Evolutionary conservation across 1,284 basidiomycete genomes (phyloP).

Genomic region (Cutaneotrichosporon sp.): DNA sequence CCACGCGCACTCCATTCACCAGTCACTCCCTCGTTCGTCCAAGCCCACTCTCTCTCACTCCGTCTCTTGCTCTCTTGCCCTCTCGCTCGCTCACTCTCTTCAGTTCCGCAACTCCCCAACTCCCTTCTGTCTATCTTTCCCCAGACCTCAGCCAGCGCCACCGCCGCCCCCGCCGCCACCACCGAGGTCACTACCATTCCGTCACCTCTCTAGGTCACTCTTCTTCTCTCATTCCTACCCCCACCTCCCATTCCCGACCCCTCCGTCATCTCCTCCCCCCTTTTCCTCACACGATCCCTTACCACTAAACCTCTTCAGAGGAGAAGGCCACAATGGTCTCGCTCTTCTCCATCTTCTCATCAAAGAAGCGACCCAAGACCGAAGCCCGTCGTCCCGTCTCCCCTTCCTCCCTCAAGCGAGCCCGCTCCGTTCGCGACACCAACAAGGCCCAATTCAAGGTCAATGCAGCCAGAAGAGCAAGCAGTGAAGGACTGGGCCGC

Average conservation of each 20-base stretch:
- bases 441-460: slow-evolving; percentile 2
- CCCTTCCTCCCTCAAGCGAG: slow-evolving; percentile 7
- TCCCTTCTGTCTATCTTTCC: background rate
- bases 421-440: slow-evolving; percentile 5
- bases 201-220: too few species aligned
- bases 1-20: too few species aligned
- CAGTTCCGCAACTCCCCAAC: background rate
- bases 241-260: background rate
- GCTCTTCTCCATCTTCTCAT: slow-evolving; percentile 32
- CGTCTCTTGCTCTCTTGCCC: background rate
- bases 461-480: slow-evolving; percentile 13
- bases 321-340: slow-evolving; percentile 28
- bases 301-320: background rate
- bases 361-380: slow-evolving; percentile 27
- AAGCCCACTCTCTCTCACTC: too few species aligned
- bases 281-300: background rate
- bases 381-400: slow-evolving; percentile 1
- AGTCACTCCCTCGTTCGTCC: background rate
- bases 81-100: background rate
- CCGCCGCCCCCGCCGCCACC: too few species aligned
- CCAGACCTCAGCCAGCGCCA: background rate
- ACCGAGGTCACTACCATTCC: too few species aligned
- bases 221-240: background rate
- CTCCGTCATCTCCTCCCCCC: background rate
- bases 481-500: slow-evolving; percentile 11